These are phyloP conservation scores for Phytopythium ostracodes DNA, from an alignment of 352 stramenopile species.

Conservation along the genomic window DNA sequence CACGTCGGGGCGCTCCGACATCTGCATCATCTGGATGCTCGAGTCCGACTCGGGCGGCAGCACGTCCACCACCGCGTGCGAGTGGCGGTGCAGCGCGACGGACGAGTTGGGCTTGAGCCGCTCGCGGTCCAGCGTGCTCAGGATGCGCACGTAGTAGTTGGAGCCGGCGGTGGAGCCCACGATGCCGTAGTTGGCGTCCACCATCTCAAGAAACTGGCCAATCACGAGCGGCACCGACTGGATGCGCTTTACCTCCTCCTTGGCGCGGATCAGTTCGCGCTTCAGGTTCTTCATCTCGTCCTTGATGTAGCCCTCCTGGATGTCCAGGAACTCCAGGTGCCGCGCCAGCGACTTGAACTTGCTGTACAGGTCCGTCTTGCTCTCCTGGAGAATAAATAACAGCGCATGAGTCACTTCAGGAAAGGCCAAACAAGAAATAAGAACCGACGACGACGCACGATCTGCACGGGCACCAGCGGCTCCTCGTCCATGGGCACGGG, in stretches of 20 bases:
- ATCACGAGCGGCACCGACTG: constrained; percentile 99
- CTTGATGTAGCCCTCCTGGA: constrained; percentile 99
- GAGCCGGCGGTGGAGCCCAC: constrained; percentile 96
- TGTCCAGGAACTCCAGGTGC: constrained; percentile 82
- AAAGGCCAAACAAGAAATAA: neutral
- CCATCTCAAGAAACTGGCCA: constrained; percentile 99
- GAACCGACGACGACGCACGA: constrained; percentile 20
- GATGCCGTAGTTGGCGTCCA: constrained; percentile 99
- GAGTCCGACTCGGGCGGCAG: constrained; percentile 98
- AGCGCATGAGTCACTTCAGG: neutral
- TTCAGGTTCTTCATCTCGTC: constrained; percentile 99
- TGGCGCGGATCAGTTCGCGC: constrained; percentile 97
- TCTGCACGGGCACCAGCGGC: constrained; percentile 42
- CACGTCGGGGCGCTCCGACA: constrained; percentile 98
- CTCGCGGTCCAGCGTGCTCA: constrained; percentile 98
- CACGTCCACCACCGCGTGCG: constrained; percentile 98
- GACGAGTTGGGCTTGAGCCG: constrained; percentile 98
- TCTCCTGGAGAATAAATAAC: constrained; percentile 22
- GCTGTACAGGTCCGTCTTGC: constrained; percentile 68
- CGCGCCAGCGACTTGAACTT: constrained; percentile 79
- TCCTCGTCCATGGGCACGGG: constrained; percentile 36
- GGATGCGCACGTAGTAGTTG: constrained; percentile 99
- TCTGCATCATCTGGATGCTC: constrained; percentile 98
- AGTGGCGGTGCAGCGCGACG: constrained; percentile 98
- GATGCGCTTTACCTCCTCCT: constrained; percentile 99